Percentiles rank a stretch among this genome's conserved stretches.
Evolutionary conservation across 805 yeast genomes (phyloP).

Genomic region (Lachancea mirantina): DNA sequence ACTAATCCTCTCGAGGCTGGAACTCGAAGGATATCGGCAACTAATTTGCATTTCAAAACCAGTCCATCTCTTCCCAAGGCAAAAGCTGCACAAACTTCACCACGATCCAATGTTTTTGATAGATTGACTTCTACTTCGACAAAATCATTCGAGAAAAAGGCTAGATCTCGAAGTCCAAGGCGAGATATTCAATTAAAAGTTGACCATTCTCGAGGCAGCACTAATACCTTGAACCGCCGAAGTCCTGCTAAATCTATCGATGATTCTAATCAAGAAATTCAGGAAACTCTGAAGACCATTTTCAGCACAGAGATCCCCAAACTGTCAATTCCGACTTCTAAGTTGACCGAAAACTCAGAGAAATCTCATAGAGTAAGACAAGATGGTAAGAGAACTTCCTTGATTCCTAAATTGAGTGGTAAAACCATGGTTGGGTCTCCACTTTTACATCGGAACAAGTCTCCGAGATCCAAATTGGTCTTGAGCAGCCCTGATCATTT

Average conservation of each 20-base stretch:
- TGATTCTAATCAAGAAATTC: conserved; percentile 18
- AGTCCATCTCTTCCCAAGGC: background rate
- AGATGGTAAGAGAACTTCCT: conserved; percentile 8
- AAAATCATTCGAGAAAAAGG: conserved; percentile 28
- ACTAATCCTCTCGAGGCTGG: conserved; percentile 1
- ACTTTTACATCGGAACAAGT: too few relatives aligned
- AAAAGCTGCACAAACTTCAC: background rate
- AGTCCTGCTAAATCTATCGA: too few relatives aligned
- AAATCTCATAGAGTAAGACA: background rate
- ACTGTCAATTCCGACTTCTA: background rate
- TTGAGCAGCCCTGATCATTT: too few relatives aligned
- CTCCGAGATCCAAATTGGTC: too few relatives aligned
- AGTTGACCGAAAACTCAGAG: background rate
- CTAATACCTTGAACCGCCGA: too few relatives aligned
- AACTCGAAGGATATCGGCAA: too few relatives aligned
- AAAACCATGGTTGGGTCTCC: conserved; percentile 2
- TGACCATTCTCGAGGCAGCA: too few relatives aligned
- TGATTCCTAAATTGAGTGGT: conserved; percentile 12
- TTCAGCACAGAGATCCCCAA: conserved; percentile 14
- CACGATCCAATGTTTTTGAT: conserved; percentile 23
- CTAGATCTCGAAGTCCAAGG: conserved; percentile 6
- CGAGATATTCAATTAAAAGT: conserved; percentile 3
- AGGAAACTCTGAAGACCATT: conserved; percentile 25
- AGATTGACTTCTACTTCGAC: conserved; percentile 26
- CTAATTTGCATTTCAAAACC: too few relatives aligned